These are phyloP conservation scores for Polyporus arcularius DNA, from an alignment of 768 basidiomycete species.

Conservation along the genomic window DNA sequence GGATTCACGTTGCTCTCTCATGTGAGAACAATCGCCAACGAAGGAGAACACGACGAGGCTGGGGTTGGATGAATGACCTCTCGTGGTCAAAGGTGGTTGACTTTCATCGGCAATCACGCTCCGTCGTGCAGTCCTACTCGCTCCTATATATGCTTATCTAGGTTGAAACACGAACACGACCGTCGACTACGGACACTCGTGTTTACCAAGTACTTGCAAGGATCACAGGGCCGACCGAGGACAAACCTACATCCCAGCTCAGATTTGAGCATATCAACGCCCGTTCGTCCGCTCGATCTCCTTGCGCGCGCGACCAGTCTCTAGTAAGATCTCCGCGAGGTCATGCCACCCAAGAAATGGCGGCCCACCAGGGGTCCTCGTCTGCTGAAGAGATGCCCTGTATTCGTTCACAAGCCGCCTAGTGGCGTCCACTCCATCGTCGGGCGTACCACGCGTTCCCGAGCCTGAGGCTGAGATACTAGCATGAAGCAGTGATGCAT, in stretches of 20 bases:
- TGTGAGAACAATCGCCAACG: too few species aligned
- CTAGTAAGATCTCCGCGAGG: constrained; percentile 11
- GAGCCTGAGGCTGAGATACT: not conserved
- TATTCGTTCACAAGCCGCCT: not conserved
- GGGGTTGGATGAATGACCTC: too few species aligned
- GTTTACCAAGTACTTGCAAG: too few species aligned
- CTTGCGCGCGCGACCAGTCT: constrained; percentile 12
- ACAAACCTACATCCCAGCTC: not conserved
- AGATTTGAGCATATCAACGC: not conserved
- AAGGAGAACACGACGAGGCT: too few species aligned
- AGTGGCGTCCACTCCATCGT: not conserved
- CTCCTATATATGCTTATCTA: too few species aligned
- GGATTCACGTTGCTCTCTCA: too few species aligned
- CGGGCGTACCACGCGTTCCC: not conserved
- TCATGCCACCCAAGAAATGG: constrained; percentile 16
- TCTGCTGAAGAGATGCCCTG: not conserved
- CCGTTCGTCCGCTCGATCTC: not conserved
- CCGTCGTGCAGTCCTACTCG: too few species aligned
- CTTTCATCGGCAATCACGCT: too few species aligned
- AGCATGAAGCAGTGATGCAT: not conserved
- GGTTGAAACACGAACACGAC: too few species aligned
- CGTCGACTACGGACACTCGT: too few species aligned
- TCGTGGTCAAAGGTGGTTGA: too few species aligned
- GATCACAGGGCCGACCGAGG: too few species aligned
- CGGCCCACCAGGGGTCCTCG: constrained; percentile 12